phyloP scores from a whole-genome alignment of 2,329 filamentous ascomycete species.

The Mariannaea sp. region DNA sequence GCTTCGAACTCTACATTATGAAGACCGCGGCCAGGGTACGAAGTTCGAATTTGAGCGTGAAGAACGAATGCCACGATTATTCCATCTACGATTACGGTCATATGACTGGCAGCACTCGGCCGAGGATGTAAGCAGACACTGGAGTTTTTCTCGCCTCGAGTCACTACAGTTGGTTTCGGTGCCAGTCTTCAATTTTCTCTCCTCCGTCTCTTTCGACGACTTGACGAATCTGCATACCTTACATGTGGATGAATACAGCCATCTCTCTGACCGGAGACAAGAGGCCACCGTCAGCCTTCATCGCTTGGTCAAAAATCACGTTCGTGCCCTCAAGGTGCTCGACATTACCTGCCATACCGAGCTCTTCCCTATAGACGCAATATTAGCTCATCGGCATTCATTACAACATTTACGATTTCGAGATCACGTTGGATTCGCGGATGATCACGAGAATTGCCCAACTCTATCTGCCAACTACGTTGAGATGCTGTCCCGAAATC shows the following conservation, averaged over 20 bases:
- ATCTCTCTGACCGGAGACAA: constrained; percentile 43
- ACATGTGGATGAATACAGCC: constrained; percentile 52
- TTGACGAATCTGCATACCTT: constrained; percentile 46
- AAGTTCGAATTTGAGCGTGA: constrained; percentile 46
- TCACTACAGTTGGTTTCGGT: constrained; percentile 50
- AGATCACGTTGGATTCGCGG: constrained; percentile 52
- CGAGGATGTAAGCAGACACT: constrained; percentile 47
- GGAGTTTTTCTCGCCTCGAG: constrained; percentile 52
- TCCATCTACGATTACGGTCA: constrained; percentile 48
- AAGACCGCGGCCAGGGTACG: constrained; percentile 52
- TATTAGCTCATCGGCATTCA: constrained; percentile 46
- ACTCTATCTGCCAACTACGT: constrained; percentile 46
- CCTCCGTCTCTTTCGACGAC: constrained; percentile 45
- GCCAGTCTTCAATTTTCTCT: constrained; percentile 51
- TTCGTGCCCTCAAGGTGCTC: constrained; percentile 45
- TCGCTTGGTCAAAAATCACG: constrained; percentile 44
- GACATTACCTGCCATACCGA: constrained; percentile 49
- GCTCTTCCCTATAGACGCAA: constrained; percentile 47
- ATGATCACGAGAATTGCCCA: constrained; percentile 49
- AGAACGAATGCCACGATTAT: constrained; percentile 51
- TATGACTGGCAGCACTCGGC: constrained; percentile 55
- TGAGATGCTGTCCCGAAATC: constrained; percentile 37
- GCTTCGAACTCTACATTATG: constrained; percentile 49
- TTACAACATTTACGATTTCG: constrained; percentile 49
- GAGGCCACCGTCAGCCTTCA: constrained; percentile 49